Conservation (phyloP, 352 stramenopile genomes). For the Pythium dissotocum region DNA sequence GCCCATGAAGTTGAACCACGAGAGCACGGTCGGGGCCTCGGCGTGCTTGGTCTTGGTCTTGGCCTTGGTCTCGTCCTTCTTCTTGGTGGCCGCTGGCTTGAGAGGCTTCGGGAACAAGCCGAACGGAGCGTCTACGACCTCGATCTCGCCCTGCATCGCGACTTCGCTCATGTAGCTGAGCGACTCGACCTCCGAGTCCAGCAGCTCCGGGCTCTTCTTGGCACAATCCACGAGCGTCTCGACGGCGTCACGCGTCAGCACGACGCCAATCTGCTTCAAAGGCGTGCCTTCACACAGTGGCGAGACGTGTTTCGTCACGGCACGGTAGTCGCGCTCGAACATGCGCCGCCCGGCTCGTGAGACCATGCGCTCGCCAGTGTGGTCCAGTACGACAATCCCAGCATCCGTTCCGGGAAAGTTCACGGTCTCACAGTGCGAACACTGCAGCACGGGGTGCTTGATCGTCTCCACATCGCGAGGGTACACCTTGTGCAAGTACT, state of each 20-base stretch:
- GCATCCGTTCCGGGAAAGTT: slow-evolving; percentile 79
- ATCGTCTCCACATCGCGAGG: slow-evolving; percentile 42
- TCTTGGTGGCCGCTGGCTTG: not conserved
- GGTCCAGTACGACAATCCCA: slow-evolving; percentile 69
- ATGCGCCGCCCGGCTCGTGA: slow-evolving; percentile 67
- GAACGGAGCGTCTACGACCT: slow-evolving; percentile 48
- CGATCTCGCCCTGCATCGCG: slow-evolving; percentile 23
- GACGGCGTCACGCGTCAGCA: slow-evolving; percentile 45
- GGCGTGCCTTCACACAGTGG: slow-evolving; percentile 73
- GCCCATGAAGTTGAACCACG: slow-evolving; percentile 75
- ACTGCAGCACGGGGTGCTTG: slow-evolving; percentile 68
- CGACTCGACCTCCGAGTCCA: slow-evolving; percentile 67
- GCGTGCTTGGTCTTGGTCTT: slow-evolving; percentile 20
- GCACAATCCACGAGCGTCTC: slow-evolving; percentile 49
- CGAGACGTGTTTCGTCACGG: slow-evolving; percentile 77
- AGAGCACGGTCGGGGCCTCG: slow-evolving; percentile 23
- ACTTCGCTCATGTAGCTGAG: slow-evolving; percentile 57
- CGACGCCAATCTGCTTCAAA: slow-evolving; percentile 46
- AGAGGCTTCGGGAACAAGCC: slow-evolving; percentile 58
- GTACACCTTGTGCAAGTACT: slow-evolving; percentile 69
- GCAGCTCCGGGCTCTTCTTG: slow-evolving; percentile 52
- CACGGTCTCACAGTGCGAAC: slow-evolving; percentile 70
- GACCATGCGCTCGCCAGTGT: slow-evolving; percentile 56
- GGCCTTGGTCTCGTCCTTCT: slow-evolving; percentile 9
- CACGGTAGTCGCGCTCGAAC: slow-evolving; percentile 78